Conservation (phyloP, 139 green algal species). For the Picochlorum sp. region DNA sequence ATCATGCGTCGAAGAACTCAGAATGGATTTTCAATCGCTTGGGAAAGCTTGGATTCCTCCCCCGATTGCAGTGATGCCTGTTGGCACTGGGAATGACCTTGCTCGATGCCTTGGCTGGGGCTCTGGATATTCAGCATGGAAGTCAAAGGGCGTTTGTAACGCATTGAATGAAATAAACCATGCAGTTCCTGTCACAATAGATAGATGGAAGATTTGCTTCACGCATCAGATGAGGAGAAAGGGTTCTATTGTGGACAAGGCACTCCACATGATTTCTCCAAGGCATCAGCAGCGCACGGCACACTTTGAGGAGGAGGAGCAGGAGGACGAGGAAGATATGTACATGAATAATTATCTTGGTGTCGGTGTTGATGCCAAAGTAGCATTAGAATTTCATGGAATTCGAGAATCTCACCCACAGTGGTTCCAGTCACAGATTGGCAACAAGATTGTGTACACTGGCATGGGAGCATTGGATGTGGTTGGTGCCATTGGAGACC, state of each 20-base stretch:
- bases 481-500: constrained; percentile 3
- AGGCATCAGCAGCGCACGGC: not conserved
- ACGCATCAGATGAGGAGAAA: not conserved
- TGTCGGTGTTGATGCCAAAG: constrained; percentile 71
- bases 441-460: constrained; percentile 74
- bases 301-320: too few relatives aligned
- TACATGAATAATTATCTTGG: constrained; percentile 75
- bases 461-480: constrained; percentile 63
- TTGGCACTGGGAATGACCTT: constrained; percentile 84
- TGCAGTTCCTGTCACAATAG: constrained; percentile 41
- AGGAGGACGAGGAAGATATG: constrained; percentile 12
- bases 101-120: constrained; percentile 76
- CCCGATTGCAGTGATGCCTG: constrained; percentile 64
- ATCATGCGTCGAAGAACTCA: constrained; percentile 35
- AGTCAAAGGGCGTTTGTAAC: constrained; percentile 17
- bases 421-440: constrained; percentile 26
- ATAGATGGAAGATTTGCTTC: constrained; percentile 53
- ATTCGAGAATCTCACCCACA: constrained; percentile 55
- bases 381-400: constrained; percentile 64
- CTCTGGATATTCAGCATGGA: constrained; percentile 33
- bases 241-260: not conserved
- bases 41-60: constrained; percentile 34
- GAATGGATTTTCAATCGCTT: not conserved
- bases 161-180: constrained; percentile 53
- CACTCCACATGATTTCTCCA: not conserved